phyloP scores from a whole-genome alignment of 2,329 filamentous ascomycete species.

The Herpotrichia juniperi region DNA sequence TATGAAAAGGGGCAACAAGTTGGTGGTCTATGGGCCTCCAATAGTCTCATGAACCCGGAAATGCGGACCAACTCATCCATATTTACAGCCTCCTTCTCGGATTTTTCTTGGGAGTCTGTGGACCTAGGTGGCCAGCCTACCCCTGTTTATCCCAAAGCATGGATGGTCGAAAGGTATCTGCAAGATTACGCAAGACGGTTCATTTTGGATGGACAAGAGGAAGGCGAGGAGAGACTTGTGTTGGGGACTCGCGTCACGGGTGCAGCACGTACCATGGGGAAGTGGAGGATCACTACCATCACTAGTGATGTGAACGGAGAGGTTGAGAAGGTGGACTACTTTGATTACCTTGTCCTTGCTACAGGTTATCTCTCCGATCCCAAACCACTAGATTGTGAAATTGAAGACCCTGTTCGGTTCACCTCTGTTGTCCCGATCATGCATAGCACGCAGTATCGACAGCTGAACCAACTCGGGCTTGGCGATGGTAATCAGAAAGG shows the following conservation, averaged over 20 bases:
- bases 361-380: constrained; percentile 75
- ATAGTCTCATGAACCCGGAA: constrained; percentile 54
- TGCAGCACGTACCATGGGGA: background rate
- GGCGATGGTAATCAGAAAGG: background rate
- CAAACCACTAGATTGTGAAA: constrained; percentile 41
- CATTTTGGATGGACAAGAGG: constrained; percentile 34
- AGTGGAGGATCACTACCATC: background rate
- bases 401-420: background rate
- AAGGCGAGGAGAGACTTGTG: background rate
- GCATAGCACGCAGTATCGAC: constrained; percentile 72
- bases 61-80: constrained; percentile 72
- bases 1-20: constrained; percentile 68
- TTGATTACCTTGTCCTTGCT: constrained; percentile 72
- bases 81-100: constrained; percentile 67
- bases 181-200: constrained; percentile 66
- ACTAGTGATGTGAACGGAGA: background rate
- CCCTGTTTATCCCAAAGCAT: constrained; percentile 72
- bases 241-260: background rate
- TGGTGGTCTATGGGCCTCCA: constrained; percentile 71
- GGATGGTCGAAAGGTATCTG: constrained; percentile 74
- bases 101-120: constrained; percentile 68
- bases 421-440: constrained; percentile 46
- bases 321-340: constrained; percentile 38
- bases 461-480: constrained; percentile 49
- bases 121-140: constrained; percentile 40